Evolutionary conservation across 495 filamentous ascomycete genomes (phyloP).

Genomic region (Usnea hakonensis): DNA sequence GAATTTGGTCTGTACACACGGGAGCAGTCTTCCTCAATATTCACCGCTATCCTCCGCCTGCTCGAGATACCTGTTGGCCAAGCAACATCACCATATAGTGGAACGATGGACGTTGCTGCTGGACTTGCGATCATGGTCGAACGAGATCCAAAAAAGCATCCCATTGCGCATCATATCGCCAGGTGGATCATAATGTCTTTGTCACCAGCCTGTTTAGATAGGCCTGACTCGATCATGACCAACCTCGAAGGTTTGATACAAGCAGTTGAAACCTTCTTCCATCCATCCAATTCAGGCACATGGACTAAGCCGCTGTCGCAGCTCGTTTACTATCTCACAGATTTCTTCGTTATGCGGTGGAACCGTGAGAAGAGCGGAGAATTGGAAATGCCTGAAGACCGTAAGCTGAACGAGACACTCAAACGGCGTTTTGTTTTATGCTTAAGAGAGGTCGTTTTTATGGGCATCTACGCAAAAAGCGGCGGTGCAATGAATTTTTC

Average conservation of each 20-base stretch:
- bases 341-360: slow-evolving; percentile 98
- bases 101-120: slow-evolving; percentile 68
- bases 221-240: slow-evolving; percentile 69
- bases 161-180: slow-evolving; percentile 84
- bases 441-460: slow-evolving; percentile 87
- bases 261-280: slow-evolving; percentile 97
- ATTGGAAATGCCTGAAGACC: slow-evolving; percentile 71
- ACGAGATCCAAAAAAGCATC: slow-evolving; percentile 86
- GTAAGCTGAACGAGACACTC: slow-evolving; percentile 67
- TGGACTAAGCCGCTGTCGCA: slow-evolving; percentile 91
- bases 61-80: slow-evolving; percentile 97
- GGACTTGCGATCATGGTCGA: slow-evolving; percentile 81
- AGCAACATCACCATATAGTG: slow-evolving; percentile 83
- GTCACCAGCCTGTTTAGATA: slow-evolving; percentile 73
- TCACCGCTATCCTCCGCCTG: slow-evolving; percentile 81
- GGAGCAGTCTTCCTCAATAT: slow-evolving; percentile 87
- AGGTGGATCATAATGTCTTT: slow-evolving; percentile 91
- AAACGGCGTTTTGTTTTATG: slow-evolving; percentile 88
- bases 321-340: slow-evolving; percentile 83
- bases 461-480: slow-evolving; percentile 97
- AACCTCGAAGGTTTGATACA: slow-evolving; percentile 90
- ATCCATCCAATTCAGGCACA: slow-evolving; percentile 87
- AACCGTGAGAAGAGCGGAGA: slow-evolving; percentile 90
- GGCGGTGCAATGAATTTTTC: slow-evolving; percentile 83
- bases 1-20: slow-evolving; percentile 85